Evolutionary conservation across 495 filamentous ascomycete genomes (phyloP), one percentile per base, ranked within the genome.

Genomic region (Schizothecium vesticola): DNA sequence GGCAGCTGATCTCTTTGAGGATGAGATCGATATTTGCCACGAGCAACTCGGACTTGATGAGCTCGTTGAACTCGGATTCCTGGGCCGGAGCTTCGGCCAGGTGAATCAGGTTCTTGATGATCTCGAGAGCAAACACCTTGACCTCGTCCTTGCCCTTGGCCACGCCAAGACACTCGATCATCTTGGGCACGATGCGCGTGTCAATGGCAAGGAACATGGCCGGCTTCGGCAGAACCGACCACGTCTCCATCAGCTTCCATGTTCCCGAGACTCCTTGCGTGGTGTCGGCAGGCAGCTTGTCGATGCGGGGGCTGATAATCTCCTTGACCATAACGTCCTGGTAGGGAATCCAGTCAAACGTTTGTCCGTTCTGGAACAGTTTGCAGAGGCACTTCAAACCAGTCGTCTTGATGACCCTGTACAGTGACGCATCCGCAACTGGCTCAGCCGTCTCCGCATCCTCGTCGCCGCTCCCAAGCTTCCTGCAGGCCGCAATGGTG

Each of bases 71-170:
- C 66, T 86, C 84, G 22, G 79, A 83, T 75, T 83, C 71, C 68
- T 71, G 66, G 76, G 86, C 82, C 61, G 75, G 79, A 73, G 80
- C 80, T 81, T 75, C 72, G 5, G 87, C 83, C 36, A 90, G 76
- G 9, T 79, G 75, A 59, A 92, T 80, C 61, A 97, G 82, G 33
- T 82, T 86, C 66, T 84, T 82, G 43, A 98, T 72, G 57, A 97
- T 88, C 16, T 90, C 85, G 23, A 99, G 80, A 1, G 93, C 86
- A 74, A 91, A 97, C 0, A 90, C 74, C 70, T 94, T 94, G 69
- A 98, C 94, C 65, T 93, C 89, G 69, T 97, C 93, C 74, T 93
- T 96, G 8, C 90, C 87, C 51, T 91, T 94, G 56, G 87, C 86
- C 6, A 91, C 83, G 1, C 81, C 84, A 16, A 98, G 77, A 72